These are phyloP conservation scores for Exophiala sp. DNA, from an alignment of 2,329 filamentous ascomycete genomes.

Conservation along the genomic window DNA sequence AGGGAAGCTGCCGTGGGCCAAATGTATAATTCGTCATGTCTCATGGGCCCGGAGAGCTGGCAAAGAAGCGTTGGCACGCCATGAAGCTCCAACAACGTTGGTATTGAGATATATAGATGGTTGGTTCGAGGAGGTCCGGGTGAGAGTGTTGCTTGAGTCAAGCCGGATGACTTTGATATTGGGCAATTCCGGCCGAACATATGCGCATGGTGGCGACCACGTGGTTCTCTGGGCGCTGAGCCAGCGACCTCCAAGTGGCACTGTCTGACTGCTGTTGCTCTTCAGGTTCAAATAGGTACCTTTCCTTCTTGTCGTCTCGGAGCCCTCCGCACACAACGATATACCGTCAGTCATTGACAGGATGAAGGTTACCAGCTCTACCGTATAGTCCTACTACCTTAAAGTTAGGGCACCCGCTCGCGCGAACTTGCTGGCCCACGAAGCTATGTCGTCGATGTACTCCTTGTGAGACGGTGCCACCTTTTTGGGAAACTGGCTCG, in stretches of 20 bases:
- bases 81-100: conserved; percentile 54
- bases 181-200: neutral
- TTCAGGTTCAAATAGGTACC: no score
- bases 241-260: neutral
- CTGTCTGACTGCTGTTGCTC: no score
- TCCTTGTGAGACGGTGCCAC: no score
- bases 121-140: conserved; percentile 1
- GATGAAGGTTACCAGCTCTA: no score
- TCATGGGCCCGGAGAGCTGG: conserved; percentile 3
- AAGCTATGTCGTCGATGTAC: no score
- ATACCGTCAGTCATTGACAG: no score
- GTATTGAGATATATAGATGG: conserved; percentile 70
- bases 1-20: conserved; percentile 11
- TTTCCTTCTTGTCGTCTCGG: no score
- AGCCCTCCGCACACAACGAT: no score
- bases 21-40: conserved; percentile 9
- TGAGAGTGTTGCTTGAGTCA: conserved; percentile 11
- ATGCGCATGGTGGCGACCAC: conserved; percentile 15
- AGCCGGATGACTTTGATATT: conserved; percentile 10
- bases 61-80: conserved; percentile 8
- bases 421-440: no score
- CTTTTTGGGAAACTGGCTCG: no score
- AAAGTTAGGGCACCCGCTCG: no score
- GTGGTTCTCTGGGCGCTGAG: conserved; percentile 2
- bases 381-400: no score